A percentile compares a stretch with the other conserved stretches of the same genome.
Evolutionary conservation across 768 basidiomycete genomes (phyloP).

Genomic region (Naganishia friedmannii): DNA sequence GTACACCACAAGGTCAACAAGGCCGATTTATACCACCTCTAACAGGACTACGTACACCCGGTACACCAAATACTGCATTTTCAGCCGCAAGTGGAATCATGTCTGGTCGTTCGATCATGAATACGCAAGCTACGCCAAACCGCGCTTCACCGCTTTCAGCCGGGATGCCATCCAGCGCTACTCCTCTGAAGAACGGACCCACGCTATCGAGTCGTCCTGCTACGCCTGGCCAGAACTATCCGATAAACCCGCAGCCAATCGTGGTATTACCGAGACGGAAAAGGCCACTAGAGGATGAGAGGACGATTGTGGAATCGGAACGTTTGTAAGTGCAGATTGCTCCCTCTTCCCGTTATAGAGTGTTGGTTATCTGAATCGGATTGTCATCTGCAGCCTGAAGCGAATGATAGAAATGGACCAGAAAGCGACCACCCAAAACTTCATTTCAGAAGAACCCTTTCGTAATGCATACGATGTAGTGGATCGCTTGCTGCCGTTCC

Average conservation of each 20-base stretch:
- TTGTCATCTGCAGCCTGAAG: background rate
- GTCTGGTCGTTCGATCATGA: constrained; percentile 6
- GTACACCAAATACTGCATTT: constrained; percentile 6
- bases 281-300: background rate
- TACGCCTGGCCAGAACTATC: background rate
- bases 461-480: constrained; percentile 36
- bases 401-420: constrained; percentile 21
- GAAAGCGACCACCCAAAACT: constrained; percentile 17
- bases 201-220: background rate
- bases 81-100: constrained; percentile 4
- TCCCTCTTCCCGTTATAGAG: background rate
- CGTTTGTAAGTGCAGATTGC: background rate
- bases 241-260: background rate
- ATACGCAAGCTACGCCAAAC: background rate
- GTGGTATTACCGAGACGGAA: constrained; percentile 1
- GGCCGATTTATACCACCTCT: constrained; percentile 13
- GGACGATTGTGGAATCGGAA: constrained; percentile 14
- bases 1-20: background rate
- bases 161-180: background rate
- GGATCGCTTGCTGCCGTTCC: constrained; percentile 39
- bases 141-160: constrained; percentile 18
- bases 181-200: background rate
- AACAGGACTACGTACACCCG: constrained; percentile 10
- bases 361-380: background rate
- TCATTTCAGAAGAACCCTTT: constrained; percentile 30